These are phyloP conservation scores for Ceratocystis alfenasii DNA, from an alignment of 2,329 filamentous ascomycete species.

Conservation along the genomic window DNA sequence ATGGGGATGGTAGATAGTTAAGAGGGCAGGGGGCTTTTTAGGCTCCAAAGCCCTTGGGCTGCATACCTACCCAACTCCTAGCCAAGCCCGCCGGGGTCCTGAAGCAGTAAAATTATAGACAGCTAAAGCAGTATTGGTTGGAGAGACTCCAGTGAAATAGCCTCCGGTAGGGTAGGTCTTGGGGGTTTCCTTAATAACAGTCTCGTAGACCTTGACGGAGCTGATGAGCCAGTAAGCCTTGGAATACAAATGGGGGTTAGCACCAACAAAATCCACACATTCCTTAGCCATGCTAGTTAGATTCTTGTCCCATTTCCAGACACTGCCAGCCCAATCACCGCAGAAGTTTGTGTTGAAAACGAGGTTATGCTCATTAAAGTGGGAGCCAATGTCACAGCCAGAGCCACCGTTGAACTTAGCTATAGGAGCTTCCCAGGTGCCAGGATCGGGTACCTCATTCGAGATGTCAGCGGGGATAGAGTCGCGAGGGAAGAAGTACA, in stretches of 20 bases:
- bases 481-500: slow-evolving; percentile 70
- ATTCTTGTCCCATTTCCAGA: slow-evolving; percentile 47
- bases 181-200: too few species aligned
- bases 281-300: slow-evolving; percentile 50
- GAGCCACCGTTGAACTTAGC: slow-evolving; percentile 55
- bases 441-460: slow-evolving; percentile 49
- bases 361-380: slow-evolving; percentile 63
- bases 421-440: slow-evolving; percentile 54
- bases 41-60: background rate
- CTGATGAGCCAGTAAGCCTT: slow-evolving; percentile 71
- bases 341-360: slow-evolving; percentile 79
- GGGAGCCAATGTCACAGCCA: slow-evolving; percentile 56
- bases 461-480: slow-evolving; percentile 52
- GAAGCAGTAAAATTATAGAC: slow-evolving; percentile 9
- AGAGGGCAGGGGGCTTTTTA: background rate
- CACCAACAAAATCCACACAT: slow-evolving; percentile 60
- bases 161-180: too few species aligned
- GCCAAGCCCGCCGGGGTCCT: background rate
- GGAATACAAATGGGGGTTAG: slow-evolving; percentile 56
- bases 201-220: slow-evolving; percentile 48
- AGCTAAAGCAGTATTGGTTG: background rate
- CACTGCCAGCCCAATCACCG: slow-evolving; percentile 68
- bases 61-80: background rate
- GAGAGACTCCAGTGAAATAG: too few species aligned
- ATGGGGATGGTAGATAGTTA: too few species aligned